These are phyloP conservation scores for Elsinoe perseae DNA, from an alignment of 2,329 filamentous ascomycete genomes.

Conservation along the genomic window DNA sequence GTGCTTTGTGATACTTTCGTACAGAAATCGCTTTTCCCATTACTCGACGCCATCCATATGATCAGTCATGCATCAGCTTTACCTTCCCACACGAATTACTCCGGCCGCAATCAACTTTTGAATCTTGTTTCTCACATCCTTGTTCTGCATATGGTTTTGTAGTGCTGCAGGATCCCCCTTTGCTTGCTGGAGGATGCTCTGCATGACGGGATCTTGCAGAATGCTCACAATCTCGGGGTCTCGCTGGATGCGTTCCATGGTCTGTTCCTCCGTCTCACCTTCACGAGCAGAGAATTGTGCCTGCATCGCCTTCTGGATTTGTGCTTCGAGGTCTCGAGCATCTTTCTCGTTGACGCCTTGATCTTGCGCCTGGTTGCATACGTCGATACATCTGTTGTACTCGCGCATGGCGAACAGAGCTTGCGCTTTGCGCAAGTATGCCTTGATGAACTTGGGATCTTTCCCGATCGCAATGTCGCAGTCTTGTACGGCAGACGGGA, in stretches of 20 bases:
- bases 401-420: slow-evolving; percentile 96
- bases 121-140: slow-evolving; percentile 74
- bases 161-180: slow-evolving; percentile 87
- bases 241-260: slow-evolving; percentile 77
- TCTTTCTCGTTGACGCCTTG: slow-evolving; percentile 77
- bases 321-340: slow-evolving; percentile 81
- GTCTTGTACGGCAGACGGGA: slow-evolving; percentile 87
- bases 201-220: slow-evolving; percentile 78
- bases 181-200: slow-evolving; percentile 92
- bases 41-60: background rate
- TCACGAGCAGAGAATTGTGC: slow-evolving; percentile 87
- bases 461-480: slow-evolving; percentile 86
- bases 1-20: background rate
- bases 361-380: slow-evolving; percentile 69
- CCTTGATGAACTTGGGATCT: slow-evolving; percentile 86
- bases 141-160: slow-evolving; percentile 95
- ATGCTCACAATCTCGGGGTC: slow-evolving; percentile 59
- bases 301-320: slow-evolving; percentile 84
- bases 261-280: slow-evolving; percentile 88
- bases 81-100: slow-evolving; percentile 53
- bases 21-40: background rate
- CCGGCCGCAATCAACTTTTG: slow-evolving; percentile 91
- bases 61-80: background rate
- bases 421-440: slow-evolving; percentile 94
- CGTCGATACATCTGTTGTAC: slow-evolving; percentile 89